Evolutionary conservation across 2,329 filamentous ascomycete genomes (phyloP), one percentile per base, ranked within the genome.

Genomic region (Penicillium sp.): DNA sequence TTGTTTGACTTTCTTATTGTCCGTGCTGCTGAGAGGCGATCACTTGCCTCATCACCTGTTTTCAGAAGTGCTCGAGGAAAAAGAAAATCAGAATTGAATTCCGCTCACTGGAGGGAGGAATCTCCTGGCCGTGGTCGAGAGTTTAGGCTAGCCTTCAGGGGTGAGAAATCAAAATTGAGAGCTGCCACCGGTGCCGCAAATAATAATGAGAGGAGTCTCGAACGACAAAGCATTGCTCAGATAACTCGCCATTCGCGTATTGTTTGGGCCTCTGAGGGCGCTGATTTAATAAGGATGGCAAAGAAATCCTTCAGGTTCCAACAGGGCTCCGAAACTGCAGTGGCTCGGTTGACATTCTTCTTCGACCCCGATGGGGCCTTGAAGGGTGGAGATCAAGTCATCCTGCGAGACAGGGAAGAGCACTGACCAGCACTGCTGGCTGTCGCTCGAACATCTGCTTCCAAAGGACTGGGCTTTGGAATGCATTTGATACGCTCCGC

Each of bases 1-100:
- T 44, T 35, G 51, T 54, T 23, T 26, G 26, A 17, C 29, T 44
- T 35, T 56, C 44, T 38, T 49, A 31, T 41, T 56, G 55, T 51
- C 46, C 54, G 29, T 48, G 44, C 44, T 35, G 21, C 35, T 17
- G 51, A 21, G 49, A 49, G 47, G 23, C 21, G 19, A 49, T 29
- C 47, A 23, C n/a, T 45, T 46, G 38, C 30, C 52, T 47, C 52
- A 44, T 45, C 52, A 45, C 45, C 38, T 29, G 19, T 11, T 45
- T 50, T 50, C 13, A 31, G 48, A 21, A 19, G 4, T 21, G 19
- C 47, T 30, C 35, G 2, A 15, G 9, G 35, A 41, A 5, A 15
- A 35, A 35, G 8, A 35, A 35, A 35, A 13, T 3, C 31, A 35
- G 31, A 35, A 35, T 35, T 35, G 7, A 35, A 35, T 13, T 15